Percentiles rank a stretch among this genome's conserved stretches.
Evolutionary conservation across 306 rosid species (phyloP).

Genomic region (Quercus rubra): DNA sequence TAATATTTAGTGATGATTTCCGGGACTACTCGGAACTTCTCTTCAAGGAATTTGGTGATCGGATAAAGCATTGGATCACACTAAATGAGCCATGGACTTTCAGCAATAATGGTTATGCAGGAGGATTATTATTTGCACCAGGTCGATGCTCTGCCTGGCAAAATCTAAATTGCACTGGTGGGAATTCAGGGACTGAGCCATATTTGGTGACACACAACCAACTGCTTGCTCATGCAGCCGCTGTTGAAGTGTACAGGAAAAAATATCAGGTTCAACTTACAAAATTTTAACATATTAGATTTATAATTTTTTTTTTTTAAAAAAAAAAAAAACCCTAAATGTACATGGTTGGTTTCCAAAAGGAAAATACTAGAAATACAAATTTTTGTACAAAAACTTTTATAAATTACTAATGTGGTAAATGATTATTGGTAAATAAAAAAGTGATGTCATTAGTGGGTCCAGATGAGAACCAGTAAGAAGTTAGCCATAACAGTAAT

Average conservation of each 20-base stretch:
- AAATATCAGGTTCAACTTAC: slow-evolving; percentile 24
- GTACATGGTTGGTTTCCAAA: too few relatives aligned
- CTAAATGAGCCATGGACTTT: slow-evolving; percentile 47
- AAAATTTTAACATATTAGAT: neutral
- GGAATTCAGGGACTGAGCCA: slow-evolving; percentile 55
- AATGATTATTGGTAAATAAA: too few relatives aligned
- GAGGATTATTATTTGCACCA: slow-evolving; percentile 13
- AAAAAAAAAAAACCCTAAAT: too few relatives aligned
- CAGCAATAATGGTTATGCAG: slow-evolving; percentile 22
- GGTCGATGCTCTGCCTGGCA: slow-evolving; percentile 49
- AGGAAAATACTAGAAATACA: too few relatives aligned
- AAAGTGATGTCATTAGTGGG: too few relatives aligned
- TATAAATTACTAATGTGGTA: too few relatives aligned
- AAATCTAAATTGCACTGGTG: slow-evolving; percentile 37
- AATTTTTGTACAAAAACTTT: too few relatives aligned
- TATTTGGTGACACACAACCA: slow-evolving; percentile 52
- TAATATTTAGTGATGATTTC: slow-evolving; percentile 34
- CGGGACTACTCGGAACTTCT: slow-evolving; percentile 52
- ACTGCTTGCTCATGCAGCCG: slow-evolving; percentile 61
- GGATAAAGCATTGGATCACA: slow-evolving; percentile 65
- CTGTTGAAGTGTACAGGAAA: slow-evolving; percentile 39
- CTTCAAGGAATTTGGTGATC: slow-evolving; percentile 50
- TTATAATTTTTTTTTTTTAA: too few relatives aligned
- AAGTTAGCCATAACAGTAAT: too few relatives aligned
- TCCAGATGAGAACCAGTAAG: too few relatives aligned